These are phyloP conservation scores for Forsythia suspensa DNA, from an alignment of 257 asterid genomes.

Conservation along the genomic window DNA sequence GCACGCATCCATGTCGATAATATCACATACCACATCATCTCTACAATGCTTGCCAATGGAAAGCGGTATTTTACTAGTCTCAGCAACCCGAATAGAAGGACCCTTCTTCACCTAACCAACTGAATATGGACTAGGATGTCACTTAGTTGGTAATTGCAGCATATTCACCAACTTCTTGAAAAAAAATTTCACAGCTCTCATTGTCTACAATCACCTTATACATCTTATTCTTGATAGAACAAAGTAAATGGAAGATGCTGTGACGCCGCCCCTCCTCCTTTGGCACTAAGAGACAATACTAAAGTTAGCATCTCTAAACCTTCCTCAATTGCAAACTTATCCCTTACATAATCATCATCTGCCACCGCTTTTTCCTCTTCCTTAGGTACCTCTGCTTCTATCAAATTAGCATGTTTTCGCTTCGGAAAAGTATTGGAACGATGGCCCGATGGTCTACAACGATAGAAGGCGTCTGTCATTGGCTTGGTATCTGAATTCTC, in stretches of 20 bases:
- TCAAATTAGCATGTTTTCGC: no score
- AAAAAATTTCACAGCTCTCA: background rate
- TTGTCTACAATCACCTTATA: background rate
- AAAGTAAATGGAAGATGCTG: background rate
- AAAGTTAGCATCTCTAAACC: background rate
- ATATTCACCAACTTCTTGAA: background rate
- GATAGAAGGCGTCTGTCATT: no score
- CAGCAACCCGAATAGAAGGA: no score
- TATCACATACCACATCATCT: no score
- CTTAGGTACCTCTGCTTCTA: background rate
- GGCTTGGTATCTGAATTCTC: background rate
- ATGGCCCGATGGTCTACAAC: no score
- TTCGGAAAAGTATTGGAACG: no score
- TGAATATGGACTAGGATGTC: background rate
- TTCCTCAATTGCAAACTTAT: no score
- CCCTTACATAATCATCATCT: background rate
- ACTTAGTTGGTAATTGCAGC: background rate
- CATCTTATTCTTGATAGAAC: background rate
- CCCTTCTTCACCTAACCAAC: no score
- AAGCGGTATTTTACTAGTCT: no score
- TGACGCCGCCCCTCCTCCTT: background rate
- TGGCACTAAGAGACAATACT: background rate
- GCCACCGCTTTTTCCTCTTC: background rate
- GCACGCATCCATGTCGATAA: no score
- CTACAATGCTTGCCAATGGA: no score